A percentile compares a stretch with the other conserved stretches of the same genome.
phyloP scores from a whole-genome alignment of 495 filamentous ascomycete genomes.

The Penicillium canescens region DNA sequence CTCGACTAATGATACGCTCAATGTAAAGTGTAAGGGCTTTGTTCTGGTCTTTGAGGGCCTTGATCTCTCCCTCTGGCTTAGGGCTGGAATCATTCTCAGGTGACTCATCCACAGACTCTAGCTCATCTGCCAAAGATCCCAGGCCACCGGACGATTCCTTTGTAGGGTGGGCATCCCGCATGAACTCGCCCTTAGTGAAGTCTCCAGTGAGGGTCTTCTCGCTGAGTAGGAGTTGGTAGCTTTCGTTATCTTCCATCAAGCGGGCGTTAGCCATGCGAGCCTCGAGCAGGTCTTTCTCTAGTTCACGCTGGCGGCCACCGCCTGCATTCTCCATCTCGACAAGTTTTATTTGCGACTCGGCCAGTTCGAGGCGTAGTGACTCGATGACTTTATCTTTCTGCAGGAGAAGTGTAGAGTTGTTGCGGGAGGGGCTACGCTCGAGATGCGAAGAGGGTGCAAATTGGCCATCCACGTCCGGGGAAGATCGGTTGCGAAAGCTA shows the following conservation, averaged over 20 bases:
- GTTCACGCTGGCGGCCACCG: conserved; percentile 77
- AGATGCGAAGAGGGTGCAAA: conserved; percentile 87
- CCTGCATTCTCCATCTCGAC: conserved; percentile 93
- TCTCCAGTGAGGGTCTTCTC: conserved; percentile 95
- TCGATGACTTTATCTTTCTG: conserved; percentile 98
- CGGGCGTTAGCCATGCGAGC: conserved; percentile 91
- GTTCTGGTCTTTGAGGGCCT: conserved; percentile 87
- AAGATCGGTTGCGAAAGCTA: conserved; percentile 54
- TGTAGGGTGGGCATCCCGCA: conserved; percentile 51
- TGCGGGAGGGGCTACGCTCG: conserved; percentile 77
- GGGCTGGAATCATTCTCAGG: conserved; percentile 59
- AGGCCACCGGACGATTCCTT: conserved; percentile 42
- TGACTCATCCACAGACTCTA: conserved; percentile 62
- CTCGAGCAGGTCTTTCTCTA: conserved; percentile 86
- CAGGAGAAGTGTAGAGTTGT: conserved; percentile 81
- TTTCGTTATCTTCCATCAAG: conserved; percentile 97
- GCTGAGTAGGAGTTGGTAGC: conserved; percentile 89
- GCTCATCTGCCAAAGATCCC: conserved; percentile 82
- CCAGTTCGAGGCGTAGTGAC: conserved; percentile 83
- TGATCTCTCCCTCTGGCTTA: conserved; percentile 76
- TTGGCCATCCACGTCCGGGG: conserved; percentile 59
- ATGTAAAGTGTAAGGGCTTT: conserved; percentile 96
- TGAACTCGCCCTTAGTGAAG: conserved; percentile 82
- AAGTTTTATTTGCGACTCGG: conserved; percentile 92
- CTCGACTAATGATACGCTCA: conserved; percentile 94